These are phyloP conservation scores for Didymella pinodella DNA, from an alignment of 2,329 filamentous ascomycete genomes.

Conservation along the genomic window DNA sequence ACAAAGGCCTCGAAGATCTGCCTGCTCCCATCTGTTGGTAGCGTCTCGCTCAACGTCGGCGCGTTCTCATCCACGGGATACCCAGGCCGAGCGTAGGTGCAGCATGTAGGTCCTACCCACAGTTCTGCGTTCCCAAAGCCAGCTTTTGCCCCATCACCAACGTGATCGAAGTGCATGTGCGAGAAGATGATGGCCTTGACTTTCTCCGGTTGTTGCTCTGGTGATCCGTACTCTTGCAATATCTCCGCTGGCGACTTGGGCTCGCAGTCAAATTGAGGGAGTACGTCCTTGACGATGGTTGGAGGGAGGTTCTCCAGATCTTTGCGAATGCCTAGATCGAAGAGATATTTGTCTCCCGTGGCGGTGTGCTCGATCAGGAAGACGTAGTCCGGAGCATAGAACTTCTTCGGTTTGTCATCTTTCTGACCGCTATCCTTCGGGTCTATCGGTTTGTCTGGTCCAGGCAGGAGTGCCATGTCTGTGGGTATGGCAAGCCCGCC, in stretches of 20 bases:
- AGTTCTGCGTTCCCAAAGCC: slow-evolving; percentile 49
- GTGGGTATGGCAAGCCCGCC: slow-evolving; percentile 57
- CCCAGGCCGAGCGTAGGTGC: slow-evolving; percentile 43
- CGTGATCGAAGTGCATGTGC: slow-evolving; percentile 53
- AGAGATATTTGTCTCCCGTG: slow-evolving; percentile 54
- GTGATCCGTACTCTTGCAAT: slow-evolving; percentile 33
- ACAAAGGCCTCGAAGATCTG: slow-evolving; percentile 51
- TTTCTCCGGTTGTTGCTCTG: slow-evolving; percentile 48
- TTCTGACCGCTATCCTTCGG: slow-evolving; percentile 51
- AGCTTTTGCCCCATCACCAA: slow-evolving; percentile 51
- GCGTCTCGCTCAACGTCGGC: slow-evolving; percentile 51
- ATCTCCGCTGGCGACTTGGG: slow-evolving; percentile 41
- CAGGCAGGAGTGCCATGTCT: slow-evolving; percentile 56
- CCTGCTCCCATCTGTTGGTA: slow-evolving; percentile 54
- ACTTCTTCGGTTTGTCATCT: slow-evolving; percentile 27
- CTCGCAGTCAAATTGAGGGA: slow-evolving; percentile 50
- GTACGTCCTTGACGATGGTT: slow-evolving; percentile 51
- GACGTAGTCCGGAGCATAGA: slow-evolving; percentile 43
- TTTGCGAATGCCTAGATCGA: slow-evolving; percentile 63
- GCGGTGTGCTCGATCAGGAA: slow-evolving; percentile 43
- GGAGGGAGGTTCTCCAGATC: slow-evolving; percentile 54
- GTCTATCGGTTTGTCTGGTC: slow-evolving; percentile 52
- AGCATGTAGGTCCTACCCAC: slow-evolving; percentile 50
- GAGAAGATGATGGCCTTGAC: slow-evolving; percentile 53
- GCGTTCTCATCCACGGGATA: slow-evolving; percentile 37